Base-by-base conservation (phyloP, 768 basidiomycete species). In the Lyophyllum shimeji region DNA sequence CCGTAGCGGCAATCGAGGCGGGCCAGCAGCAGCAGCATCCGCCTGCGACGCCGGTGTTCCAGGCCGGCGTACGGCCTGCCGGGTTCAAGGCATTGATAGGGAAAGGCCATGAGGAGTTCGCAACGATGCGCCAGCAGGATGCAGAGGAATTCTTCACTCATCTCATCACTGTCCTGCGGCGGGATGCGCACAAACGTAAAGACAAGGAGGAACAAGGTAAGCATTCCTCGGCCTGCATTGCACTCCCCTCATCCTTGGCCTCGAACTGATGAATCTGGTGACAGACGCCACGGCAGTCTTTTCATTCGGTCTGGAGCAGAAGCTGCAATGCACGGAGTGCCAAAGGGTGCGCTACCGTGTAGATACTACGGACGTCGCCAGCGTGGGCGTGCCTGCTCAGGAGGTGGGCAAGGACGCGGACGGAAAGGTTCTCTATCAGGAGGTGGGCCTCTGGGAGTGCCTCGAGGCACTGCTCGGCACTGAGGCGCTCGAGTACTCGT, bases 81-180 rank as follows among this genome's bases (percentile, higher is more conserved):
- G 84, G 83, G 59, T 93, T 98, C 77, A 98, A 98, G 71, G 75
- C 85, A 4, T 81, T 98, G 9, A 83, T 98, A 33, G 96, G 96
- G 2, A 91, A 89, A 61, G 94, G 93, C 1, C 97, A 98, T 64
- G 83, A 83, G 29, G 97, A 98, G 72, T 98, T 98, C 64, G 78
- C 90, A 31, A 98, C 95, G 46, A 98, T 98, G 95, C 81, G 84
- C 50, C 96, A 99, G 70, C 97, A 98, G 67, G 97, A 99, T 65
- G 86, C 95, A 5, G 94, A 96, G 65, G 96, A 98, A 71, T 98
- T 98, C 74, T 80, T 99, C 52, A 80, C 83, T 33, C 84, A 96
- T 71, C 74, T 98, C 1, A 64, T 98, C 50, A 86, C 84, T 4
- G 77, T 83, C 18, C 71, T 99, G 12, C 77, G 92, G 55, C 76